Percentiles rank a stretch among this genome's conserved stretches.
phyloP scores from a whole-genome alignment of 2,329 filamentous ascomycete species.

The Penicillium paneum region DNA sequence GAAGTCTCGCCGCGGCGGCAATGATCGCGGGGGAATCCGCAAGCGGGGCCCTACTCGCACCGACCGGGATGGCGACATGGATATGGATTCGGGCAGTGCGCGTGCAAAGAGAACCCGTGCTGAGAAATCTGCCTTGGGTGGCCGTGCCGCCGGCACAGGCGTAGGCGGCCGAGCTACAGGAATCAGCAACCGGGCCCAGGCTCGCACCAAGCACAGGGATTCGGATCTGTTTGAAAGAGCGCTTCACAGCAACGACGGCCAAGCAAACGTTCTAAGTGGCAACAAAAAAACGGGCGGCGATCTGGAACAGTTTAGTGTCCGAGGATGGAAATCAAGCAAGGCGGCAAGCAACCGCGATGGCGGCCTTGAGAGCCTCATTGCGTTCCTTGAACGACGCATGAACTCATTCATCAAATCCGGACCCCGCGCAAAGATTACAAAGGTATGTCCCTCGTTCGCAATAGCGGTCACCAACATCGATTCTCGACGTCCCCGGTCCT shows the following conservation, averaged over 20 bases:
- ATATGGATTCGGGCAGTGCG: conserved; percentile 52
- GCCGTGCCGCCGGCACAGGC: neutral
- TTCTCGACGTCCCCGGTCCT: conserved; percentile 35
- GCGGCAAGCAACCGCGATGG: conserved; percentile 64
- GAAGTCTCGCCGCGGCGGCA: conserved; percentile 30
- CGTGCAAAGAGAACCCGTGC: conserved; percentile 34
- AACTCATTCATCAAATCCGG: conserved; percentile 48
- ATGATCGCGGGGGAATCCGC: conserved; percentile 50
- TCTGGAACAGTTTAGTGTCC: conserved; percentile 46
- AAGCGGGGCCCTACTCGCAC: conserved; percentile 49
- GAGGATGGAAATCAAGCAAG: conserved; percentile 66
- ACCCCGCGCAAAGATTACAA: conserved; percentile 64
- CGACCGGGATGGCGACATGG: conserved; percentile 61
- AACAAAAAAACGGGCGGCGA: conserved; percentile 24
- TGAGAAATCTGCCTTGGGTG: conserved; percentile 4
- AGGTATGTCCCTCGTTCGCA: conserved; percentile 64
- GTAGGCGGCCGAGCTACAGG: conserved; percentile 29
- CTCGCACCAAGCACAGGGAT: conserved; percentile 33
- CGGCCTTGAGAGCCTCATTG: conserved; percentile 61
- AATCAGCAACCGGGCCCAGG: conserved; percentile 20
- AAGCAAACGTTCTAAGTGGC: conserved; percentile 42
- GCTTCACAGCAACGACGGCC: conserved; percentile 31
- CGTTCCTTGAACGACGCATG: conserved; percentile 70
- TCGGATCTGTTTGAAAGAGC: conserved; percentile 39
- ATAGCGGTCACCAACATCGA: conserved; percentile 42